These are phyloP conservation scores for Penicillium odoratum DNA, from an alignment of 495 filamentous ascomycete genomes.

Conservation along the genomic window DNA sequence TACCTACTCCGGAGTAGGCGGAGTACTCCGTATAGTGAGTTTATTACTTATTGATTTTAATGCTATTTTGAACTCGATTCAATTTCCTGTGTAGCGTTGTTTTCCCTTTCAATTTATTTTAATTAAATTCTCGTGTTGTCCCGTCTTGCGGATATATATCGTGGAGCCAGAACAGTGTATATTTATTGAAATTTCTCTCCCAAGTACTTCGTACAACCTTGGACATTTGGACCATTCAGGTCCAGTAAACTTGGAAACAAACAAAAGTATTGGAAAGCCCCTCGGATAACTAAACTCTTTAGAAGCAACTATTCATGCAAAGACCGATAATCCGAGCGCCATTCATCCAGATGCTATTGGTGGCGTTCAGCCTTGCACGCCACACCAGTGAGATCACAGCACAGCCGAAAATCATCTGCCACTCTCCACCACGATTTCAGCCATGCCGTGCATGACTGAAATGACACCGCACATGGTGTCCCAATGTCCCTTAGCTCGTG, in stretches of 20 bases:
- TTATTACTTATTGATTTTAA: neutral
- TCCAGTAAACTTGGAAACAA: neutral
- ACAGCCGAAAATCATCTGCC: conserved; percentile 21
- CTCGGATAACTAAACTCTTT: conserved; percentile 1
- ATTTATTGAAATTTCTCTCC: no score
- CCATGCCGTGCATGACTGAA: conserved; percentile 5
- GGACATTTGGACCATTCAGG: neutral
- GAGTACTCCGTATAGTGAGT: neutral
- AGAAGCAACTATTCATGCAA: neutral
- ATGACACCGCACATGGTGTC: conserved; percentile 27
- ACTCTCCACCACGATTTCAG: conserved; percentile 6
- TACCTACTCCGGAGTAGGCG: no score
- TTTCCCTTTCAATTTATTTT: neutral
- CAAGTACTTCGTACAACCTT: no score
- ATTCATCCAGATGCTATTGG: conserved; percentile 2
- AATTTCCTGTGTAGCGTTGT: neutral
- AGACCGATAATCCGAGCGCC: conserved; percentile 14
- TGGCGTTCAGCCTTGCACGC: conserved; percentile 21
- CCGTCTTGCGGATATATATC: neutral
- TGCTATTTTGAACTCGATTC: no score
- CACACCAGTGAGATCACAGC: conserved; percentile 28
- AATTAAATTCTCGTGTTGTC: neutral
- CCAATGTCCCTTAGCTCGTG: conserved; percentile 13
- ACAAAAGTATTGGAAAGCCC: neutral
- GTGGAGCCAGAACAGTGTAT: neutral